A percentile compares a stretch with the other conserved stretches of the same genome.
Conservation (phyloP, 2,329 filamentous ascomycete species). For the Exophiala calicioides region DNA sequence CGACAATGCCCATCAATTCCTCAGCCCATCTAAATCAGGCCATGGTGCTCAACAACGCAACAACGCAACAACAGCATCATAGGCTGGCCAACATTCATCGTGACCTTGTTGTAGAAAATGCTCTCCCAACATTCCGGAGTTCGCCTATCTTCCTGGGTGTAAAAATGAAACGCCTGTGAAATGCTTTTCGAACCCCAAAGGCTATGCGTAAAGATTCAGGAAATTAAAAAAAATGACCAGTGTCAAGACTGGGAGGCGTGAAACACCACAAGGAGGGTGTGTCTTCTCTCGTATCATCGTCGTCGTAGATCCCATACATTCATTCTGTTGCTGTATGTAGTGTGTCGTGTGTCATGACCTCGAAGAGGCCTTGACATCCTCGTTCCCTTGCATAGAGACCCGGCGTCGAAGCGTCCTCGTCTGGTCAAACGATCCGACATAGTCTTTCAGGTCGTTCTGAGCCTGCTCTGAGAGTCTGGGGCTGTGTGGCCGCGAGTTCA, state of each 20-base stretch:
- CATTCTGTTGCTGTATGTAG: no score
- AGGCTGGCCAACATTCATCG: no score
- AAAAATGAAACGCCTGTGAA: background rate
- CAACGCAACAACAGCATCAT: background rate
- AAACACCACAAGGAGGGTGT: no score
- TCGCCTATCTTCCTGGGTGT: no score
- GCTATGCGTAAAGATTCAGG: background rate
- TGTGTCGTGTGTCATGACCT: constrained; percentile 9
- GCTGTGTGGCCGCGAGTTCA: constrained; percentile 63
- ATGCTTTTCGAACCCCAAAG: background rate
- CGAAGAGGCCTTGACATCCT: constrained; percentile 14
- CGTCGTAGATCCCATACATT: no score
- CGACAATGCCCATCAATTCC: background rate
- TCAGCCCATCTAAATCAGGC: background rate
- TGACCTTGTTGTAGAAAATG: no score
- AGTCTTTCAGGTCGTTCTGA: constrained; percentile 76
- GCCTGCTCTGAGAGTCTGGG: constrained; percentile 75
- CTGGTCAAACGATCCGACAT: constrained; percentile 86
- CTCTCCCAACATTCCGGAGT: no score
- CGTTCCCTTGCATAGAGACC: constrained; percentile 32
- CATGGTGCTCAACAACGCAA: no score
- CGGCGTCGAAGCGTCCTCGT: constrained; percentile 56
- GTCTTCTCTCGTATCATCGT: no score
- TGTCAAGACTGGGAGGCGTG: no score
- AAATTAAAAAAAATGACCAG: background rate